Evolutionary conservation across 768 basidiomycete species (phyloP), one percentile per base, ranked within the genome.

Genomic region (Nidularia pulvinata): DNA sequence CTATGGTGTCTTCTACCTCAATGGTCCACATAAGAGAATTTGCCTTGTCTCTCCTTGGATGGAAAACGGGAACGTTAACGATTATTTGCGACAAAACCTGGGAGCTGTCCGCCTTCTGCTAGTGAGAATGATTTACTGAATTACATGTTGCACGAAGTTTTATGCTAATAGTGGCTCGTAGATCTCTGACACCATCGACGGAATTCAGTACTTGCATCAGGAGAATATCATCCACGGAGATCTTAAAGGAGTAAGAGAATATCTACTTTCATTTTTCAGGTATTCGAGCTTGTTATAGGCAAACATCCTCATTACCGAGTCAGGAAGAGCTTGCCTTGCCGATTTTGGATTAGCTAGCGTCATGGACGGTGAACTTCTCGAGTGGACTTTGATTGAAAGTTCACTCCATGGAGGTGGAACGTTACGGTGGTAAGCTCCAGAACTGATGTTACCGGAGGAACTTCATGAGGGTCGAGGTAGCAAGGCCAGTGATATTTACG

Each of bases 1-100:
- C 49, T 67, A 67, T 7, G 73, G 73, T 1, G 65, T 74, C 3
- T 65, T 61, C 53, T 58, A 59, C 36, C 50, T 69, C 4, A 54
- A 55, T 7, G 68, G 70, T 50, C 51, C 51, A 10, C 58, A 61
- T 42, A 56, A 54, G 9, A 62, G 69, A 45, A 54, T 73, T n/a
- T 68, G 69, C 39, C 65, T 73, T 14, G 68, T 74, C 1, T 71
- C 70, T 39, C 37, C 37, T 39, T 39, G 37, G 37, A 39, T 39
- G 37, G 37, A 7, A 39, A 39, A 39, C 37, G 37, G 37, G n/a
- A 39, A 39, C n/a, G n/a, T 39, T n/a, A 39, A 39, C n/a, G 37
- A 39, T 7, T 39, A 39, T 39, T 39, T 39, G n/a, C 7, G 37
- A 39, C 9, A 7, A 39, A 7, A 39, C 37, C 37, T n/a, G 37